Evolutionary conservation across 148 eudicot genomes (phyloP).

Genomic region (Hydrangea macrophylla): DNA sequence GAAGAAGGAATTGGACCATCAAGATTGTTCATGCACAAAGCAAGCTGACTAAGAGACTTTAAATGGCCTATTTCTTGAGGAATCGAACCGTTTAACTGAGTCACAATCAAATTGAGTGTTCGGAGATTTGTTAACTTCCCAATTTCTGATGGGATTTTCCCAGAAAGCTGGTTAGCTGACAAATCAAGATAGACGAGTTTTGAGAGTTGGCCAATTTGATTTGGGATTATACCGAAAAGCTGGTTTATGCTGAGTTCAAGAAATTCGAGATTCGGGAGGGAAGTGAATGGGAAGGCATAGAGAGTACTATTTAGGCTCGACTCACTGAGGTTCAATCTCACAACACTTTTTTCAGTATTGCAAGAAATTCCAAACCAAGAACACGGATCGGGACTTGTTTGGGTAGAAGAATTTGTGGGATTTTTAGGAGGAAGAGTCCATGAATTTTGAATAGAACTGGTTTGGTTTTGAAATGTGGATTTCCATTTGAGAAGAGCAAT

Average conservation of each 20-base stretch:
- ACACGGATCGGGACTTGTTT: conserved; percentile 9
- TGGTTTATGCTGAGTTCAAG: conserved; percentile 10
- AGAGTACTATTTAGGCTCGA: conserved; percentile 34
- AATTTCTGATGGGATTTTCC: background rate
- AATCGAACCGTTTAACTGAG: conserved; percentile 11
- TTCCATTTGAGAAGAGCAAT: conserved; percentile 39
- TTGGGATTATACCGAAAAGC: too few species aligned
- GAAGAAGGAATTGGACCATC: conserved; percentile 27
- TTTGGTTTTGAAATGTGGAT: conserved; percentile 19
- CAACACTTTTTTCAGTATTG: conserved; percentile 22
- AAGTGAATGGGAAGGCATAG: conserved; percentile 26
- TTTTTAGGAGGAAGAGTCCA: conserved; percentile 21
- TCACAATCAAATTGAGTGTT: too few species aligned
- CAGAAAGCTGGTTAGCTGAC: too few species aligned
- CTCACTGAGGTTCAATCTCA: conserved; percentile 26
- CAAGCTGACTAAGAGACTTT: conserved; percentile 17
- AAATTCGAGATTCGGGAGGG: conserved; percentile 26
- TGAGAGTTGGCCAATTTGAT: too few species aligned
- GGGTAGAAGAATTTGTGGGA: background rate
- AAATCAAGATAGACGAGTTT: too few species aligned
- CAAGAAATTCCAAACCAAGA: conserved; percentile 45
- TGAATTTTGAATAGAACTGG: conserved; percentile 30
- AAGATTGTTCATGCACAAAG: conserved; percentile 20
- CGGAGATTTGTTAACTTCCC: background rate
- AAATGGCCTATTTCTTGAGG: conserved; percentile 28